Evolutionary conservation across 75 land plant species (phyloP).

Genomic region (Sequoia sempervirens): DNA sequence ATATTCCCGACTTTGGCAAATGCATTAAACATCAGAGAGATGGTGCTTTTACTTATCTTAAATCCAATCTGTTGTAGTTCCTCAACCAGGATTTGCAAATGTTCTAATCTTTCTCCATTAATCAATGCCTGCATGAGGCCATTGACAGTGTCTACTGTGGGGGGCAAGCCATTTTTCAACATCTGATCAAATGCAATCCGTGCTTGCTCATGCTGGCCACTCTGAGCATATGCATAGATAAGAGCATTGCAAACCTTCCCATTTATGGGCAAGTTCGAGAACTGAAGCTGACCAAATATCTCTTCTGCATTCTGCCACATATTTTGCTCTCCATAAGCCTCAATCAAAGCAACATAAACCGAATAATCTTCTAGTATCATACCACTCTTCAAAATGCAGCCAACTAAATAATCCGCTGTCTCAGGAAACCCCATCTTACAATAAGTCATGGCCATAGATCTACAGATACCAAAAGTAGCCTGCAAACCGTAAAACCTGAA

Average conservation of each 20-base stretch:
- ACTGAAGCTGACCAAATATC: conserved; percentile 48
- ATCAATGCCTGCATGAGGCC: conserved; percentile 67
- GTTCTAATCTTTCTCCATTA: conserved; percentile 54
- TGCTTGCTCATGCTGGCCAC: conserved; percentile 71
- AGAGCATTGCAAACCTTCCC: conserved; percentile 77
- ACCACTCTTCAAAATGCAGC: conserved; percentile 21
- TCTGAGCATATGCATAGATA: conserved; percentile 69
- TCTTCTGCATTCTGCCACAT: conserved; percentile 68
- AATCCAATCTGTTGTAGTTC: conserved; percentile 82
- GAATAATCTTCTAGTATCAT: conserved; percentile 21
- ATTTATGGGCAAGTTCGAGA: conserved; percentile 21
- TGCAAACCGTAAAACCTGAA: conserved; percentile 53
- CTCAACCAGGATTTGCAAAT: conserved; percentile 65
- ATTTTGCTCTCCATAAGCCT: conserved; percentile 59
- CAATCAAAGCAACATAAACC: conserved; percentile 41
- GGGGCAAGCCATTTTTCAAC: conserved; percentile 59
- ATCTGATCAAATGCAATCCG: conserved; percentile 61
- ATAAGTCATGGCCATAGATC: conserved; percentile 28
- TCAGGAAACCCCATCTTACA: conserved; percentile 67
- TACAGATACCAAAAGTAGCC: conserved; percentile 31
- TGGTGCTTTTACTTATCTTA: conserved; percentile 60
- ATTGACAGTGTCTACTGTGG: conserved; percentile 62
- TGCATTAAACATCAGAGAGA: conserved; percentile 65
- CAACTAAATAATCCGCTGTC: conserved; percentile 49
- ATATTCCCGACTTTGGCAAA: conserved; percentile 60